Evolutionary conservation across 176 grass and related monocot species (phyloP).

Genomic region (Bothriochloa decipiens): DNA sequence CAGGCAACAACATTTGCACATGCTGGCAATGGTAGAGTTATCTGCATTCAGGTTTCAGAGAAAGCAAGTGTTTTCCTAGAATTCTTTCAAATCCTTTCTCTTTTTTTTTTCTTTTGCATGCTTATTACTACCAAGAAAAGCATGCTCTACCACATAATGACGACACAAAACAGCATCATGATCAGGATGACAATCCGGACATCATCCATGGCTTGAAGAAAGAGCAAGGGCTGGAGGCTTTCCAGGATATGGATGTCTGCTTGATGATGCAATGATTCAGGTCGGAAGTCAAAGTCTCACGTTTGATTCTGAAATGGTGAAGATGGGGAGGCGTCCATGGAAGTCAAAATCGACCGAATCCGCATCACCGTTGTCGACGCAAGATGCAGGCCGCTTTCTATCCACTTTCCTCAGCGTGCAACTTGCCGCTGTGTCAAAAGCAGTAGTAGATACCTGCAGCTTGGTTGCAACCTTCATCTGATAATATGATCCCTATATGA

Average conservation of each 20-base stretch:
- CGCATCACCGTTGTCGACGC: slow-evolving; percentile 14
- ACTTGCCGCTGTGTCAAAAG: slow-evolving; percentile 16
- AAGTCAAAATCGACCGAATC: slow-evolving; percentile 45
- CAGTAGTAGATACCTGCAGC: not conserved
- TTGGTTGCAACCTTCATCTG: not conserved
- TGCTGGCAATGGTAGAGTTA: no score
- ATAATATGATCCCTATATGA: not conserved
- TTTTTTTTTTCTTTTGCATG: not conserved
- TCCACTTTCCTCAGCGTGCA: slow-evolving; percentile 18
- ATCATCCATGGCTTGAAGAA: slow-evolving; percentile 38
- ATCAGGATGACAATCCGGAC: not conserved
- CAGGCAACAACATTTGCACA: no score
- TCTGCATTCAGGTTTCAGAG: no score
- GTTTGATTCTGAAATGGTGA: not conserved
- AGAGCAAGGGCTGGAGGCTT: slow-evolving; percentile 31
- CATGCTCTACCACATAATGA: not conserved
- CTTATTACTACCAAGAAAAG: not conserved
- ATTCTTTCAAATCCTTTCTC: not conserved
- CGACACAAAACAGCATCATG: not conserved
- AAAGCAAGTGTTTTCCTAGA: no score
- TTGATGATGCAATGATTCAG: not conserved
- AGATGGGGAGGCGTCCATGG: not conserved
- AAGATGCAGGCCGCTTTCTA: not conserved
- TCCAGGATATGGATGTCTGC: not conserved
- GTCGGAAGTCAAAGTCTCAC: slow-evolving; percentile 19